These are phyloP conservation scores for Kuraishia piskuri DNA, from an alignment of 805 yeast species.

Conservation along the genomic window DNA sequence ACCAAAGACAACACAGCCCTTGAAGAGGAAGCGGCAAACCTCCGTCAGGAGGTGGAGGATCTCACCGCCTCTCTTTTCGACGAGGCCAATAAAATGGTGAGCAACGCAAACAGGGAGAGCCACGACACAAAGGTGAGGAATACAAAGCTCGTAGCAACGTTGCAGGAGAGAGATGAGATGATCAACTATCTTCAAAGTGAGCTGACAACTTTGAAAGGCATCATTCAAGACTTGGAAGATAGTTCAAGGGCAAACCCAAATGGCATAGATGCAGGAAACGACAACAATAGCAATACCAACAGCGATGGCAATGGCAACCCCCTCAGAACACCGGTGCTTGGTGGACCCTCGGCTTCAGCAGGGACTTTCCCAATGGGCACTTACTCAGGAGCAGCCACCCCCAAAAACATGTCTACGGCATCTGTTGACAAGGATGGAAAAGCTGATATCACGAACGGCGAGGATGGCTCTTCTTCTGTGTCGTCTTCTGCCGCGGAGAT, in stretches of 20 bases:
- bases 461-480: background rate
- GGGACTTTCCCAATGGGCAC: background rate
- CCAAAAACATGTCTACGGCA: background rate
- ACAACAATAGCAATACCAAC: slow-evolving; percentile 3
- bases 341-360: background rate
- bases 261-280: background rate
- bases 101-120: slow-evolving; percentile 63
- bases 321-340: slow-evolving; percentile 1
- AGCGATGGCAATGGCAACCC: background rate
- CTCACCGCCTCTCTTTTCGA: slow-evolving; percentile 67
- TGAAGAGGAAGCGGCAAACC: slow-evolving; percentile 47
- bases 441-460: slow-evolving; percentile 1
- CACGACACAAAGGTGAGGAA: slow-evolving; percentile 53
- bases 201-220: slow-evolving; percentile 52
- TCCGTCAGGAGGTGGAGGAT: slow-evolving; percentile 74
- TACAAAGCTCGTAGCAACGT: slow-evolving; percentile 38
- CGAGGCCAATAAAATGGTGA: slow-evolving; percentile 82
- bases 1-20: slow-evolving; percentile 25
- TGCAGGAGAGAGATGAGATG: slow-evolving; percentile 62
- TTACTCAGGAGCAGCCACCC: background rate
- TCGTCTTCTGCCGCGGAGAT: background rate
- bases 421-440: background rate
- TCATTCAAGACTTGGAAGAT: slow-evolving; percentile 45
- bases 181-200: slow-evolving; percentile 61
- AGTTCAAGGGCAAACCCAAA: background rate